Evolutionary conservation across 2,329 filamentous ascomycete species (phyloP).

Genomic region (Fusarium concolor): DNA sequence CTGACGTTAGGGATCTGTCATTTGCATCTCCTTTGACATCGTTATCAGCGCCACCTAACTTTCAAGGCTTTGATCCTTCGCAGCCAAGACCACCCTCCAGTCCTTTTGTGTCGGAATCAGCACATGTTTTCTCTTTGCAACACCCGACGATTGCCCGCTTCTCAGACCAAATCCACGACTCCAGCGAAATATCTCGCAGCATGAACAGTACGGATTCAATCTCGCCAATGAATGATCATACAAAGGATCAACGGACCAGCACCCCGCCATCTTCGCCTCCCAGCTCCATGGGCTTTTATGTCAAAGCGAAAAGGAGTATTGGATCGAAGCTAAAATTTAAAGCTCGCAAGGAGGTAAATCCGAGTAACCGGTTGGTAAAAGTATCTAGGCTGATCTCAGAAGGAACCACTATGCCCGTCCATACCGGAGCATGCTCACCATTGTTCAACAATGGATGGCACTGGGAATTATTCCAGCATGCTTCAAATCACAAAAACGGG

Average conservation of each 20-base stretch:
- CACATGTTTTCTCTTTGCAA: constrained; percentile 62
- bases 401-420: constrained; percentile 22
- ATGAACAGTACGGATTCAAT: constrained; percentile 12
- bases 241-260: neutral
- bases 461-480: constrained; percentile 29
- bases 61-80: constrained; percentile 21
- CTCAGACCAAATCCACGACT: constrained; percentile 20
- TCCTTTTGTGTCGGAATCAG: constrained; percentile 61
- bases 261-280: constrained; percentile 1
- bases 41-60: constrained; percentile 25
- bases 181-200: constrained; percentile 7
- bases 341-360: constrained; percentile 27
- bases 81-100: constrained; percentile 47
- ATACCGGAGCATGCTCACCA: constrained; percentile 33
- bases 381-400: constrained; percentile 4
- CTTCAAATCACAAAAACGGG: constrained; percentile 40
- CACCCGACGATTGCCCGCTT: constrained; percentile 37
- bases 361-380: rapidly evolving
- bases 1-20: constrained; percentile 38
- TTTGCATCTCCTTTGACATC: constrained; percentile 45
- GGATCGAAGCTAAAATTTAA: constrained; percentile 38
- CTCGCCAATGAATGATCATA: constrained; percentile 9
- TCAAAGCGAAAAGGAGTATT: constrained; percentile 43
- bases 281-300: constrained; percentile 19
- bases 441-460: constrained; percentile 17